Base-by-base conservation (phyloP, 2,329 filamentous ascomycete genomes). In the Penicillium sclerotigenum region DNA sequence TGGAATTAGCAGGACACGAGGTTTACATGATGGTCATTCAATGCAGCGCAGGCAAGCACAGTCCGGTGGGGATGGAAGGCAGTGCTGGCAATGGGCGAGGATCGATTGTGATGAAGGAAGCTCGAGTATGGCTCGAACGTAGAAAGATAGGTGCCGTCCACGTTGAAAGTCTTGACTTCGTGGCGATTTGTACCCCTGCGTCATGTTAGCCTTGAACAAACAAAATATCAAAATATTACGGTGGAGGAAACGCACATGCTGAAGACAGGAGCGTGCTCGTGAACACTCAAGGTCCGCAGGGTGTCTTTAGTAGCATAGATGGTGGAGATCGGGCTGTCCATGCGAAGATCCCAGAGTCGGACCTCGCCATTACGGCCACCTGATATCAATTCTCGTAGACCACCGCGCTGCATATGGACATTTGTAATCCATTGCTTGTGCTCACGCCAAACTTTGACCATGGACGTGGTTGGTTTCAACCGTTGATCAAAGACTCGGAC, bases 371-470 rank as follows among this genome's bases (percentile, higher is more conserved):
- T 94, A 45, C 91, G 85, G 70, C 91, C 95, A 20, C 91, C 94
- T 41, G 88, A 93, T 51, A 99, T 81, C 40, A 99, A 82, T 74
- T 99, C 94, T 56, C 94, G 83, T 73, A 96, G 87, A 2, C 94
- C 94, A 58, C 94, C 94, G 41, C 94, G 89, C 75, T 99, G 94
- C 85, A 99, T 91, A 71, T 97, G 94, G 14, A 96, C 91, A 64
- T 90, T 94, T 67, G 91, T 92, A 73, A 99, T 87, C 94, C 94
- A 99, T 66, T 95, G 90, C 58, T 88, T 87, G 69, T 97, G 93
- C 67, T 97, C 91, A 71, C 95, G 94, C 93, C 94, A 99, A 64
- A 93, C 92, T 75, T 89, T 90, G 53, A 97, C 88, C 92, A 97
- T 97, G 18, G 89, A 89, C 52, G 94, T 91, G 58, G 91, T 88